Evolutionary conservation across 129 eudicot species (phyloP), one percentile per base, ranked within the genome.

Genomic region (Arctium minus): DNA sequence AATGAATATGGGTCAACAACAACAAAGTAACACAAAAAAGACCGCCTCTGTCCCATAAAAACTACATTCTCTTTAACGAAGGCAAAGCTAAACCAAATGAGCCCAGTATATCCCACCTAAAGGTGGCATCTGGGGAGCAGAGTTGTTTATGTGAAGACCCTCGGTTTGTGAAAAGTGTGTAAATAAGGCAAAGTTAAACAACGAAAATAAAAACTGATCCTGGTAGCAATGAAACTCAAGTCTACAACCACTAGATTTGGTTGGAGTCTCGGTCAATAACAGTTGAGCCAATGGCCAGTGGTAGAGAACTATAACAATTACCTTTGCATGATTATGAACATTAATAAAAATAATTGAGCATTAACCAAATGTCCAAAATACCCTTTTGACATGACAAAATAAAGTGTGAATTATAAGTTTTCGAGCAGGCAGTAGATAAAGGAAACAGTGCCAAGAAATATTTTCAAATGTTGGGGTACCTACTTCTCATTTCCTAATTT

Each of bases 301-400:
- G 17, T 46, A 9, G 56, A 46, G 56, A 46, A 46, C 56, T 46
- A 50, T 18, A 50, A 50, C 64, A 10, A 44, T 44, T 50, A 50
- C 64, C 64, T 50, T 50, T 50, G 64, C 64, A 50, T 50, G 64
- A 50, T 50, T 50, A 50, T 50, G 79, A 81, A 73, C 35, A 50
- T 71, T 35, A 36, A 72, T 13, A 72, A 10, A 32, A 29, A 72
- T 30, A 27, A 46, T 72, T 38, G 18, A 74, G 46, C 44, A 44
- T 33, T 35, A 38, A 22, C 30, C 46, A 50, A 50, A 50, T 62
- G 31, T 62, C 31, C 70, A 62, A 5, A 22, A 62, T 18, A 62
- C 70, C 70, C 70, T 62, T 62, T 6, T 22, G 30, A 62, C 70
- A 62, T 62, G 70, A n/a, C 70, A 62, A n/a, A 62, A 62, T 22